phyloP scores from a whole-genome alignment of 2,329 filamentous ascomycete genomes.

The Tolypocladium ovalisporum region DNA sequence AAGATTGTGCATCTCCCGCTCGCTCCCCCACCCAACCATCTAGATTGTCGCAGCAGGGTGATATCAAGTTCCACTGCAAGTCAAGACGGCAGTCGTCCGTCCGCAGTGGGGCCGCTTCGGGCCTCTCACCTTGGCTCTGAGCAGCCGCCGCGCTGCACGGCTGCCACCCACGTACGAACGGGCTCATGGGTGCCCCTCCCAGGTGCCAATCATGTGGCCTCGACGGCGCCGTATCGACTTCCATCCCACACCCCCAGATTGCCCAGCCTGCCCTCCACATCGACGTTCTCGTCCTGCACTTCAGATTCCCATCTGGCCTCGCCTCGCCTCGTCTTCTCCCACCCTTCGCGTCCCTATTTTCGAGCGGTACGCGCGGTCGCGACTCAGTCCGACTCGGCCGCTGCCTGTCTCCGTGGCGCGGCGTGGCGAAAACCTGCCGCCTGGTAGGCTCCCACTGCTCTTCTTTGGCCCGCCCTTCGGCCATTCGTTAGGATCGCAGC shows the following conservation, averaged over 20 bases:
- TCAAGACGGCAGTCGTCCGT: neutral
- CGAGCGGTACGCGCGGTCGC: slow-evolving; percentile 21
- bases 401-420: slow-evolving; percentile 6
- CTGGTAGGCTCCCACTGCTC: slow-evolving; percentile 7
- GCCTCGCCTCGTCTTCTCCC: slow-evolving; percentile 5
- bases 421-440: slow-evolving; percentile 7
- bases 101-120: neutral
- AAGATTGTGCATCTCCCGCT: neutral
- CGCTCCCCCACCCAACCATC: neutral
- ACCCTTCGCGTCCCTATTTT: slow-evolving; percentile 6
- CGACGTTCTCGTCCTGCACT: slow-evolving; percentile 16
- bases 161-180: neutral
- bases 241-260: slow-evolving; percentile 9
- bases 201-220: slow-evolving; percentile 22
- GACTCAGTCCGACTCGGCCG: slow-evolving; percentile 12
- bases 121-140: neutral
- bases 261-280: slow-evolving; percentile 3
- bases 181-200: neutral
- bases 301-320: slow-evolving; percentile 9
- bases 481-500: neutral
- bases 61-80: neutral
- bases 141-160: neutral
- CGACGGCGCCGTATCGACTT: slow-evolving; percentile 9
- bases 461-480: slow-evolving; percentile 1
- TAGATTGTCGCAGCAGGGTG: neutral